These are phyloP conservation scores for Linanthus parryae DNA, from an alignment of 148 eudicot species.

Conservation along the genomic window DNA sequence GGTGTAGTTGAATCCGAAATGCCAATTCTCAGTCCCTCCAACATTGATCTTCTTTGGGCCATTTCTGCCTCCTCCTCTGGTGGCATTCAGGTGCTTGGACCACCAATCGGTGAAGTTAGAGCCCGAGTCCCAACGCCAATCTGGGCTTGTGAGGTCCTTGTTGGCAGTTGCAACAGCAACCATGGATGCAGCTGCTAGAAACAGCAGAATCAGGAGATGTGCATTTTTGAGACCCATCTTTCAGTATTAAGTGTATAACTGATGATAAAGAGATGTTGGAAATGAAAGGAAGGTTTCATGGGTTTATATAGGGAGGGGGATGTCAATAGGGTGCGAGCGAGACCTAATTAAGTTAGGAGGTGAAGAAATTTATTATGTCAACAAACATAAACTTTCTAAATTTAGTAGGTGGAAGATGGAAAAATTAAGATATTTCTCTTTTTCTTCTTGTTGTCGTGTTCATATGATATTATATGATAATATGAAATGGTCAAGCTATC, in stretches of 20 bases:
- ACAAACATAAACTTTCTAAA: not conserved
- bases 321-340: not conserved
- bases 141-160: constrained; percentile 1
- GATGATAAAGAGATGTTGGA: not conserved
- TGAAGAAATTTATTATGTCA: not conserved
- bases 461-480: no score
- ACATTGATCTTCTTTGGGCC: constrained; percentile 28
- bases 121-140: constrained; percentile 17
- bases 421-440: no score
- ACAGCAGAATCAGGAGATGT: constrained; percentile 7
- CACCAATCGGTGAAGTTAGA: constrained; percentile 21
- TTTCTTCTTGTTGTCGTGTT: no score
- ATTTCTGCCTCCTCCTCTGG: constrained; percentile 10
- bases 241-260: not conserved
- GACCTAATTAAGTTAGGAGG: no score
- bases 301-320: constrained; percentile 6
- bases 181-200: constrained; percentile 15
- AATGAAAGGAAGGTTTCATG: not conserved
- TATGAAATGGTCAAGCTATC: no score
- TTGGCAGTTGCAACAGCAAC: constrained; percentile 17
- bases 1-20: constrained; percentile 39
- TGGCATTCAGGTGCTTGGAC: constrained; percentile 12
- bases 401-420: constrained; percentile 4
- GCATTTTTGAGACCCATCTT: constrained; percentile 15
- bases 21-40: constrained; percentile 39